phyloP scores from a whole-genome alignment of 2,329 filamentous ascomycete genomes.

The Alternaria arbusti region DNA sequence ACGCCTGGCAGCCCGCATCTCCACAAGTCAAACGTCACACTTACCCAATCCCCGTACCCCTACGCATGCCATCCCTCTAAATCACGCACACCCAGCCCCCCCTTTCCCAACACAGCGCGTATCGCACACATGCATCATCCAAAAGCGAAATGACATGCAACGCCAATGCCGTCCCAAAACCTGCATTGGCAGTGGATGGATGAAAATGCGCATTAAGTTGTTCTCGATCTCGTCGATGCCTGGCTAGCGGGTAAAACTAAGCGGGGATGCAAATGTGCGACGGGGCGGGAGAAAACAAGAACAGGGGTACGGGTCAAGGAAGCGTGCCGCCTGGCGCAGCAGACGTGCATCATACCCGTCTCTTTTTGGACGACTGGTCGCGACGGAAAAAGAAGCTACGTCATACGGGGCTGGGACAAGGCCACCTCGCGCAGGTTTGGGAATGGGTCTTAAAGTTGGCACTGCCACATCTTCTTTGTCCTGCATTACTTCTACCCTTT shows the following conservation, averaged over 20 bases:
- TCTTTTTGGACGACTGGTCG: not conserved
- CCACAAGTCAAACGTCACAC: constrained; percentile 10
- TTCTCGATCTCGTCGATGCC: not conserved
- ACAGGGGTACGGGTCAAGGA: not conserved
- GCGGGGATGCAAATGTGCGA: not conserved
- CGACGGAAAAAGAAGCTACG: constrained; percentile 5
- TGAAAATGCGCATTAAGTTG: not conserved
- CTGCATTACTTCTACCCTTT: not conserved
- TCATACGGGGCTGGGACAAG: constrained; percentile 11
- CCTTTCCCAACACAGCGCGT: not conserved
- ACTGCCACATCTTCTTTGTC: constrained; percentile 9
- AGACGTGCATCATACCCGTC: not conserved
- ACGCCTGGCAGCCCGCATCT: not conserved
- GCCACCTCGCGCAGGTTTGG: not conserved
- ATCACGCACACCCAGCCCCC: not conserved
- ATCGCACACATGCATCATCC: not conserved
- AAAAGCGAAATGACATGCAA: constrained; percentile 1
- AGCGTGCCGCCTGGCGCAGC: not conserved
- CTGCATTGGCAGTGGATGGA: not conserved
- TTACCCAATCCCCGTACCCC: not conserved
- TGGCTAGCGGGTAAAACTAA: not conserved
- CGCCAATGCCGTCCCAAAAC: not conserved
- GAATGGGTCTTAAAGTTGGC: constrained; percentile 8
- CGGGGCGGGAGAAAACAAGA: not conserved
- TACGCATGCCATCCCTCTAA: not conserved